Percentiles rank a stretch among this genome's conserved stretches.
Conservation (phyloP, 1,284 basidiomycete genomes). For the Sanghuangporus weigelae region DNA sequence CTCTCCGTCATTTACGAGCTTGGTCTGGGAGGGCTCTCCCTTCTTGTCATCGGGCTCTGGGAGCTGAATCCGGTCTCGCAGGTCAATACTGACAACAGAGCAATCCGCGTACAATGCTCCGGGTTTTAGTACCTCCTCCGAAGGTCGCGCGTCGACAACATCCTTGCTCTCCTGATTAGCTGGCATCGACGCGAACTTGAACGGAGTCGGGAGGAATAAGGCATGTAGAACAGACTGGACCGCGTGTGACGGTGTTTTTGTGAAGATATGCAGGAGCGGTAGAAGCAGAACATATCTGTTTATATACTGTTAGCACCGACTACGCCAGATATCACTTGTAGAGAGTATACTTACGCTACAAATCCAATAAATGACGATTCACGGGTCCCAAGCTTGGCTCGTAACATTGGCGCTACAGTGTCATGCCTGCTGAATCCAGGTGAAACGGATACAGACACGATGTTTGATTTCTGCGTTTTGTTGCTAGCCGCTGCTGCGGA, state of each 20-base stretch:
- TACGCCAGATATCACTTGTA: neutral
- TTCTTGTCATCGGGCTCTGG: slow-evolving; percentile 10
- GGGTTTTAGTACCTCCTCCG: slow-evolving; percentile 24
- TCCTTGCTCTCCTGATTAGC: neutral
- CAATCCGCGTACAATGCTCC: slow-evolving; percentile 28
- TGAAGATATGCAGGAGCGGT: slow-evolving; percentile 53
- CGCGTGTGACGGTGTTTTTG: slow-evolving; percentile 54
- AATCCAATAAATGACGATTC: slow-evolving; percentile 9
- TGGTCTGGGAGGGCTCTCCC: neutral
- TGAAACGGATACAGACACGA: slow-evolving; percentile 63
- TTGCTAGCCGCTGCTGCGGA: slow-evolving; percentile 12
- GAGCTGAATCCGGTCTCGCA: neutral
- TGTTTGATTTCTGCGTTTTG: slow-evolving; percentile 55
- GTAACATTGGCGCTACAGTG: slow-evolving; percentile 52
- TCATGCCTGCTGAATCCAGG: slow-evolving; percentile 69
- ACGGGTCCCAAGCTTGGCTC: slow-evolving; percentile 36
- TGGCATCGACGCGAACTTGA: slow-evolving; percentile 38
- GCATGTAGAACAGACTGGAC: slow-evolving; percentile 64
- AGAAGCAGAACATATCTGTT: slow-evolving; percentile 54
- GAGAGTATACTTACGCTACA: slow-evolving; percentile 13
- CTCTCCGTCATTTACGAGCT: slow-evolving; percentile 55
- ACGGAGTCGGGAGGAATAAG: slow-evolving; percentile 70
- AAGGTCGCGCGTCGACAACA: slow-evolving; percentile 1
- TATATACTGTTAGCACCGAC: neutral
- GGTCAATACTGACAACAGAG: slow-evolving; percentile 20